Percentiles rank a stretch among this genome's conserved stretches.
These are phyloP conservation scores for Elongisporangium prolatum DNA, from an alignment of 352 stramenopile species.

Conservation along the genomic window DNA sequence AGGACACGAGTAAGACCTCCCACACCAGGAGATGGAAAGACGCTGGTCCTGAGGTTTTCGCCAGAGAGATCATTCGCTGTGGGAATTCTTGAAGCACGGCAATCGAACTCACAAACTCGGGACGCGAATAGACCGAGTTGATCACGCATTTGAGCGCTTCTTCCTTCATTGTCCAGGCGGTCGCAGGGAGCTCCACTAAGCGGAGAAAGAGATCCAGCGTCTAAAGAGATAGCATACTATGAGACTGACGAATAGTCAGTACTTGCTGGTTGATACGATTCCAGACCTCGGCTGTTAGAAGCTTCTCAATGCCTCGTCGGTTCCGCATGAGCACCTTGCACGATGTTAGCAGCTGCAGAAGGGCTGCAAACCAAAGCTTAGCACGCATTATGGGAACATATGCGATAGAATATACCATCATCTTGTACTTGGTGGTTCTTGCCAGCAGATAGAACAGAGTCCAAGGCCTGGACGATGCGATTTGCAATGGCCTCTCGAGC, in stretches of 20 bases:
- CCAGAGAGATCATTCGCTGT: conserved; percentile 22
- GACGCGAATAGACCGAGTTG: conserved; percentile 58
- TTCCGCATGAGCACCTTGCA: conserved; percentile 70
- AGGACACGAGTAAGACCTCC: conserved; percentile 52
- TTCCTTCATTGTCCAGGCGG: conserved; percentile 23
- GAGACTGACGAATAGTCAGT: background rate
- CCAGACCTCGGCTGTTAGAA: conserved; percentile 40
- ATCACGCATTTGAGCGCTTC: conserved; percentile 67
- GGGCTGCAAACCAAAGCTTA: conserved; percentile 1
- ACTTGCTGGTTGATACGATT: background rate
- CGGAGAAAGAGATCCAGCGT: conserved; percentile 28
- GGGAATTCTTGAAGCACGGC: conserved; percentile 18
- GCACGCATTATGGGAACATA: background rate
- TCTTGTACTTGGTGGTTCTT: conserved; percentile 10
- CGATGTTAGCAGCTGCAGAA: conserved; percentile 22
- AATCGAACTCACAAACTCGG: conserved; percentile 40
- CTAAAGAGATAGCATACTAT: conserved; percentile 13
- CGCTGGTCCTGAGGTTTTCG: conserved; percentile 14
- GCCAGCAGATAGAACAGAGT: conserved; percentile 1
- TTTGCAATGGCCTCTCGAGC: conserved; percentile 13
- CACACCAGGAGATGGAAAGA: conserved; percentile 53
- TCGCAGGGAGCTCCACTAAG: conserved; percentile 11
- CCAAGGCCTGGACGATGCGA: conserved; percentile 12
- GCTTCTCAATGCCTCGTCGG: conserved; percentile 44
- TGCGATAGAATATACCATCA: conserved; percentile 9